A percentile compares a stretch with the other conserved stretches of the same genome.
These are phyloP conservation scores for Lichenothelia convexa DNA, from an alignment of 495 filamentous ascomycete species.

Conservation along the genomic window DNA sequence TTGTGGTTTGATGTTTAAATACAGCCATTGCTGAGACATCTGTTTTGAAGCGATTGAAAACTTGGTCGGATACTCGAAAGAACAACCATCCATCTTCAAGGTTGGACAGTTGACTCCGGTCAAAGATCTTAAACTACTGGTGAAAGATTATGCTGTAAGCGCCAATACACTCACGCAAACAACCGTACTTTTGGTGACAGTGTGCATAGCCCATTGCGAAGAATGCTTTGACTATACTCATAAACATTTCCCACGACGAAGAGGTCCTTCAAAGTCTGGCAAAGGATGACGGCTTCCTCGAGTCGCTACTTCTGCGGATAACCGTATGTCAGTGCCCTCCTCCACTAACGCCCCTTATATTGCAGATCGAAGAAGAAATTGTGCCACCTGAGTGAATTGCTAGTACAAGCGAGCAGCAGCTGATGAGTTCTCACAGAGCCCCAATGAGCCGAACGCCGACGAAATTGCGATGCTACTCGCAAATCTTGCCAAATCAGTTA, in stretches of 20 bases:
- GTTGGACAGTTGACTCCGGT: conserved; percentile 57
- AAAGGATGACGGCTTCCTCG: conserved; percentile 65
- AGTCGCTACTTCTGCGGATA: conserved; percentile 47
- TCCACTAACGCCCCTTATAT: conserved; percentile 1
- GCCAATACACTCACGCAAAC: conserved; percentile 1
- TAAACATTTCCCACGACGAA: conserved; percentile 69
- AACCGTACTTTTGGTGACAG: not conserved
- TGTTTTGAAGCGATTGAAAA: conserved; percentile 52
- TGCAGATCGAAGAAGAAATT: no score
- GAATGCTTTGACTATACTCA: conserved; percentile 78
- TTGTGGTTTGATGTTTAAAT: not conserved
- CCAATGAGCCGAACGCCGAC: conserved; percentile 58
- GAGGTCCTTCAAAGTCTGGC: conserved; percentile 55
- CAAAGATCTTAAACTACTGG: conserved; percentile 74
- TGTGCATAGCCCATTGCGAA: conserved; percentile 58
- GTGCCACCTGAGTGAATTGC: no score
- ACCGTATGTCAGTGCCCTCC: conserved; percentile 41
- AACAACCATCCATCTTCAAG: conserved; percentile 71
- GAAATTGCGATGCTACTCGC: conserved; percentile 79
- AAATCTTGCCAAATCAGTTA: conserved; percentile 68
- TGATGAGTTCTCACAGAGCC: conserved; percentile 27
- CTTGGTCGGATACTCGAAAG: conserved; percentile 63
- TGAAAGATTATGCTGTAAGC: conserved; percentile 56
- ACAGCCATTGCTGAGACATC: conserved; percentile 6
- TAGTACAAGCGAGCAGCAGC: no score